These are phyloP conservation scores for Coprinopsis cinerea DNA, from an alignment of 768 basidiomycete species.

Conservation along the genomic window DNA sequence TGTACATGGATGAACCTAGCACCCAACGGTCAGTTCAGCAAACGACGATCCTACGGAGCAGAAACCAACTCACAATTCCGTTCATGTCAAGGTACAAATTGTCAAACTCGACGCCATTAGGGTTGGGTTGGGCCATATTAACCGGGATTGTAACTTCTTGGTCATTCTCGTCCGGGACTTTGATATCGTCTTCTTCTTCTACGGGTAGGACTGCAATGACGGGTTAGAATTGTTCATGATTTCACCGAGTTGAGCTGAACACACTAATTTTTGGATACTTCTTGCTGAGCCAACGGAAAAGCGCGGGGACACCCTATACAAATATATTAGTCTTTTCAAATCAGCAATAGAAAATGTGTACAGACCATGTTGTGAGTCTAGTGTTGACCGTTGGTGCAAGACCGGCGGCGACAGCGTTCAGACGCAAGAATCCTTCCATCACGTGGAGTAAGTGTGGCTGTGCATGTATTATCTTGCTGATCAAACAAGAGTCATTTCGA, in stretches of 20 bases:
- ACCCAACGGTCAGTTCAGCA: constrained; percentile 8
- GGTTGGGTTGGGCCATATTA: constrained; percentile 76
- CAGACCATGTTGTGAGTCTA: constrained; percentile 9
- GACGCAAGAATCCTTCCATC: too few relatives aligned
- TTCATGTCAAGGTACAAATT: constrained; percentile 99
- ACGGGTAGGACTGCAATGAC: constrained; percentile 61
- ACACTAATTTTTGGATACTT: constrained; percentile 96
- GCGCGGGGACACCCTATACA: constrained; percentile 90
- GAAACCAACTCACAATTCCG: constrained; percentile 70
- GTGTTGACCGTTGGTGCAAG: too few relatives aligned
- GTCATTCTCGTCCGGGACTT: constrained; percentile 63
- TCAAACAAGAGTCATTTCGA: too few relatives aligned
- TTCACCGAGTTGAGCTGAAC: constrained; percentile 20
- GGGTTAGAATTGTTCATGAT: neutral
- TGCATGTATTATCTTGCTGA: too few relatives aligned
- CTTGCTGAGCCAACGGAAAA: constrained; percentile 97
- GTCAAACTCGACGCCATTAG: constrained; percentile 95
- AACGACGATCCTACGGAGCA: too few relatives aligned
- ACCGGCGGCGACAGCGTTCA: too few relatives aligned
- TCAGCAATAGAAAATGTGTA: neutral
- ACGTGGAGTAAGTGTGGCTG: too few relatives aligned
- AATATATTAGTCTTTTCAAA: neutral
- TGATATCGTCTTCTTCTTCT: constrained; percentile 75
- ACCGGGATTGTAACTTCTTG: constrained; percentile 66
- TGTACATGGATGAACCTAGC: constrained; percentile 96